These are phyloP conservation scores for Cystoisospora suis DNA, from an alignment of 169 alveolate genomes.

Conservation along the genomic window DNA sequence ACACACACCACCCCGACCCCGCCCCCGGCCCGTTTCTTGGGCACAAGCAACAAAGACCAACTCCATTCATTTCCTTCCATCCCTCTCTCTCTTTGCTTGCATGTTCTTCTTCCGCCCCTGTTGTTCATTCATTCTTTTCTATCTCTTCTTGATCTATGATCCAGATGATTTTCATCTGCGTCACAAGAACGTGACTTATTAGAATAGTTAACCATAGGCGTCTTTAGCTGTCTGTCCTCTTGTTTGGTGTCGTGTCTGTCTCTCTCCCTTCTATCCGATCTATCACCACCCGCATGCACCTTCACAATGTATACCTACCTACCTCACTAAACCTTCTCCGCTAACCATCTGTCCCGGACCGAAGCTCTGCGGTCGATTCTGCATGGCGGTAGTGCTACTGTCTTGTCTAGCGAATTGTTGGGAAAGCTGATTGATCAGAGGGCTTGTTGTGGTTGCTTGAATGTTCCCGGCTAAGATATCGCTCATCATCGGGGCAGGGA, in stretches of 20 bases:
- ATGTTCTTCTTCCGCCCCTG: neutral
- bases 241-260: neutral
- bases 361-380: neutral
- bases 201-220: no score
- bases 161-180: no score
- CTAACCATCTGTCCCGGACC: no score
- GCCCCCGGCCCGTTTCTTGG: no score
- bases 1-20: no score
- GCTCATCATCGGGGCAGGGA: conserved; percentile 85
- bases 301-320: neutral
- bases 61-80: neutral
- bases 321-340: neutral
- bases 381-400: neutral
- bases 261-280: neutral
- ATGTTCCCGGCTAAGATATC: conserved; percentile 81
- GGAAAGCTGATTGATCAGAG: conserved; percentile 59
- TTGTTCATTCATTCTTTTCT: neutral
- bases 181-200: no score
- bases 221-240: neutral
- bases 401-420: conserved; percentile 60
- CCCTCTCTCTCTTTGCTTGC: neutral
- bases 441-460: conserved; percentile 67
- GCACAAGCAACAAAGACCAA: no score
- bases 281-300: neutral
- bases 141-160: no score